Conservation (phyloP, 2,329 filamentous ascomycete genomes). For the Cyphellophora europaea region DNA sequence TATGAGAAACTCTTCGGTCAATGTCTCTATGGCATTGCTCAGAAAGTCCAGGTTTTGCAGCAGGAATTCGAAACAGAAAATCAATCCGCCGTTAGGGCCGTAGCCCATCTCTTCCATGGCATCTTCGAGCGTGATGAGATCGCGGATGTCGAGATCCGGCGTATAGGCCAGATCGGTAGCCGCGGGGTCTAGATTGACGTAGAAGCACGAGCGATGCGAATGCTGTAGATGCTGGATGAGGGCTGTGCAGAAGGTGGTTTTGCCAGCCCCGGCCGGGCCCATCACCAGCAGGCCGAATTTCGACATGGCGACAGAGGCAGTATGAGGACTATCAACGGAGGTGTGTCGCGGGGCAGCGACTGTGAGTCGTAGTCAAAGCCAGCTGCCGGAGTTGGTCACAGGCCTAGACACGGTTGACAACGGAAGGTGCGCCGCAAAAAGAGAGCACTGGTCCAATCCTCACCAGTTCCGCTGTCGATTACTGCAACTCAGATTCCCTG, state of each 20-base stretch:
- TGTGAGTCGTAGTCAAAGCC: no score
- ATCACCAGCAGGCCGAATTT: constrained; percentile 94
- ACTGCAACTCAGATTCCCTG: no score
- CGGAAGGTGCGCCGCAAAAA: no score
- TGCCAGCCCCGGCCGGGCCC: constrained; percentile 92
- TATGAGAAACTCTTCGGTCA: constrained; percentile 93
- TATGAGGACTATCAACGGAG: no score
- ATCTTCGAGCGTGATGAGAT: constrained; percentile 86
- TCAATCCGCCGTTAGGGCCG: constrained; percentile 83
- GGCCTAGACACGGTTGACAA: no score
- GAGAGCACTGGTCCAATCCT: no score
- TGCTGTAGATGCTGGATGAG: constrained; percentile 88
- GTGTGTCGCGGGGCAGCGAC: no score
- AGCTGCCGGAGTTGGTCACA: no score
- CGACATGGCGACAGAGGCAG: constrained; percentile 52
- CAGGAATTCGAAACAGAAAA: constrained; percentile 94
- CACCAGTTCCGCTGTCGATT: no score
- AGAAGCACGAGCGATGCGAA: constrained; percentile 88
- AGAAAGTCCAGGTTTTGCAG: constrained; percentile 91
- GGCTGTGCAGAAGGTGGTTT: constrained; percentile 91
- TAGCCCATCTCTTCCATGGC: constrained; percentile 92
- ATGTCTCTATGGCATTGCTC: constrained; percentile 69
- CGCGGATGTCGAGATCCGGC: constrained; percentile 90
- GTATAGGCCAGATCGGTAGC: constrained; percentile 87
- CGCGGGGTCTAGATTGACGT: constrained; percentile 95